Base-by-base conservation (phyloP, 306 rosid genomes). In the Quercus berberidifolia region DNA sequence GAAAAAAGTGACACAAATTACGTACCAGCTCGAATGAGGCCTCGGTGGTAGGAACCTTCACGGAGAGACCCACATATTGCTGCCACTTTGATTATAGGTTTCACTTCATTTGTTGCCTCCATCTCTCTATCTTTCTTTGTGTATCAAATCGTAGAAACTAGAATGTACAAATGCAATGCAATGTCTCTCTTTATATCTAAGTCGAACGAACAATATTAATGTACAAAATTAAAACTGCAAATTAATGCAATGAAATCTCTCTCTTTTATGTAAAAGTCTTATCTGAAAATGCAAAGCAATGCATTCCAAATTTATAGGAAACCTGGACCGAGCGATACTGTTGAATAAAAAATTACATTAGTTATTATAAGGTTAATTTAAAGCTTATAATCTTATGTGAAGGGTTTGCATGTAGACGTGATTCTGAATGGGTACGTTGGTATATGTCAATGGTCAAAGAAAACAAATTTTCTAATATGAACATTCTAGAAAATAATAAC, bases 11-110 rank as follows among this genome's bases (percentile, higher is more conserved):
- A 11, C 8, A 7, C 18, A 18, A 6, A 8, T 21, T 3, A 20
- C 2, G 0, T 30, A 78, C 83, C 83, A 2, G 80, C 69, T 33
- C 77, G 86, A 55, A 83, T 74, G 19, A 83, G 86, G 63, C 83
- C 86, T 78, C 80, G 75, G 74, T 83, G 79, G 55, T 52, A 78
- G 43, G 86, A 83, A 59, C 83, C 77, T 78, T 78, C 78, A 1
- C 83, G 86, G 13, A 83, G 64, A 68, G 82, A 83, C 35, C 83
- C 86, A 30, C 78, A 82, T 11, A 82, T 71, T 2, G 85, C 85
- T 6, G 81, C 81, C 49, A 77, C 79, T 77, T 77, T 73, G 17
- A 77, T 56, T 2, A 43, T 25, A 2, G 72, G 57, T 6, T 49
- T 73, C 49, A 33, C 60, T 6, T 12, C 25, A 6, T 3, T 68